Conservation (phyloP, 176 grass and related monocot species). For the Phragmites australis region DNA sequence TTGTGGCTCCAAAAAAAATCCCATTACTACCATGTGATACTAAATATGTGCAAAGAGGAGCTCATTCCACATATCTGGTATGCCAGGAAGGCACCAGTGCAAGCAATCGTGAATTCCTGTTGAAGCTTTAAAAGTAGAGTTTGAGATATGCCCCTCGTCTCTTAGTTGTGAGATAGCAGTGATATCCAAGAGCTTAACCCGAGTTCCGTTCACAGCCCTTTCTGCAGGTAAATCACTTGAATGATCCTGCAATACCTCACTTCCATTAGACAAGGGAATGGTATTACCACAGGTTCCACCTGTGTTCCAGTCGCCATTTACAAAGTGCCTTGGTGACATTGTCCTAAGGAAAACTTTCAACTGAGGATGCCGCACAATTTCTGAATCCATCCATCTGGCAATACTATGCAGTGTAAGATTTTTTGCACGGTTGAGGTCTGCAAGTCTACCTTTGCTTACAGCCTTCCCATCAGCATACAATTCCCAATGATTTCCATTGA, state of each 20-base stretch:
- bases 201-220: conserved; percentile 69
- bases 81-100: conserved; percentile 96
- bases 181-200: conserved; percentile 84
- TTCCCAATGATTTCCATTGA: conserved; percentile 80
- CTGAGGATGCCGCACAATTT: conserved; percentile 48
- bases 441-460: conserved; percentile 43
- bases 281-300: conserved; percentile 87
- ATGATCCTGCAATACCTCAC: conserved; percentile 64
- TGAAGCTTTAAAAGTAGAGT: conserved; percentile 56
- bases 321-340: conserved; percentile 90
- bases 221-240: conserved; percentile 66
- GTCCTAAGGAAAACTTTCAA: conserved; percentile 87
- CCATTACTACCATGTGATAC: conserved; percentile 9
- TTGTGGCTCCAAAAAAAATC: conserved; percentile 14
- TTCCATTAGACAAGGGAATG: conserved; percentile 67
- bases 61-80: conserved; percentile 96
- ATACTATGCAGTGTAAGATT: conserved; percentile 77
- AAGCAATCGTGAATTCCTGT: conserved; percentile 78
- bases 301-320: conserved; percentile 98
- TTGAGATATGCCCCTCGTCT: conserved; percentile 92
- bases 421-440: conserved; percentile 66
- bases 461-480: conserved; percentile 67
- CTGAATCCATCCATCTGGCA: conserved; percentile 70
- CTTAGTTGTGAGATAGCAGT: conserved; percentile 75
- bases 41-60: conserved; percentile 93